These are phyloP conservation scores for Umbelopsis ramanniana DNA, from an alignment of 192 early-diverging fungal species.

Conservation along the genomic window DNA sequence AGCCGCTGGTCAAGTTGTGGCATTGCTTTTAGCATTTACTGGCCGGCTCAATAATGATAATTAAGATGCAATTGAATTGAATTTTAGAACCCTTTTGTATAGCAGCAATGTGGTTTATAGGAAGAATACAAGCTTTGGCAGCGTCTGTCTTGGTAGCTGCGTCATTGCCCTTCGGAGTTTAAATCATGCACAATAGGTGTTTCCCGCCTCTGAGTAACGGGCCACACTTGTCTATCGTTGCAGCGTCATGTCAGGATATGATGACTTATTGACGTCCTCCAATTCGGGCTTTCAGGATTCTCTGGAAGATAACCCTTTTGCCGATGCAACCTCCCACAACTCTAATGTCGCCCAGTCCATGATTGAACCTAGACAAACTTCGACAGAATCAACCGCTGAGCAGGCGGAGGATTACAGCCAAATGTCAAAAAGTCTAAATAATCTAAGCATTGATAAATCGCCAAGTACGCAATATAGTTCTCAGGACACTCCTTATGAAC, in stretches of 20 bases:
- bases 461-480: background rate
- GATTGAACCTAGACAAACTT: conserved; percentile 5
- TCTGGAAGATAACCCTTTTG: conserved; percentile 39
- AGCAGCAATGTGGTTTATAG: too few relatives aligned
- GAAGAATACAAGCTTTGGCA: too few relatives aligned
- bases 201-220: background rate
- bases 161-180: background rate
- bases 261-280: conserved; percentile 10
- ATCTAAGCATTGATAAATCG: conserved; percentile 10
- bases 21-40: too few relatives aligned
- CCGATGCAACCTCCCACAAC: conserved; percentile 27
- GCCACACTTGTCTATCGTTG: conserved; percentile 12
- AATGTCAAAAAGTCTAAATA: conserved; percentile 21
- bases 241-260: background rate
- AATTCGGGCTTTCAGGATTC: conserved; percentile 25
- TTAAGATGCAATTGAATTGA: too few relatives aligned
- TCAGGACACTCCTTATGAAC: background rate
- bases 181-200: background rate
- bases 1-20: too few relatives aligned
- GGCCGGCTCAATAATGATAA: too few relatives aligned
- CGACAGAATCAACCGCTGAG: background rate
- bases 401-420: conserved; percentile 3
- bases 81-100: too few relatives aligned
- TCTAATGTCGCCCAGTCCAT: background rate
- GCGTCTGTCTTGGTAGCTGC: background rate